phyloP scores from a whole-genome alignment of 2,329 filamentous ascomycete genomes.

The Aphanoascus verrucosus region DNA sequence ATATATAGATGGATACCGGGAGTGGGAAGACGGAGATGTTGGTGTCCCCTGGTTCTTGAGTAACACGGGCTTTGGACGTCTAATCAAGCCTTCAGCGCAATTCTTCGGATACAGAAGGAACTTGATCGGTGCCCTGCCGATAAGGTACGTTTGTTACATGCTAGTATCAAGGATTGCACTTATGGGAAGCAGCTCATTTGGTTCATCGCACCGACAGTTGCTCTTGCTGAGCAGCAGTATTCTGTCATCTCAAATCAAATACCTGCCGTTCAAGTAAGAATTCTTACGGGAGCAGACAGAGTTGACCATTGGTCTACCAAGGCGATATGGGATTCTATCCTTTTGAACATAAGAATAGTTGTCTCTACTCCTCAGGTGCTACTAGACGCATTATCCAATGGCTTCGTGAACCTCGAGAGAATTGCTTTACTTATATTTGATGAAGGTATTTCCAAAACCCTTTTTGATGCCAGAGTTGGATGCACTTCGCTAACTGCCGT shows the following conservation, averaged over 20 bases:
- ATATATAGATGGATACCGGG: conserved; percentile 62
- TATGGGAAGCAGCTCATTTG: conserved; percentile 43
- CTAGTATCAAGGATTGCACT: neutral
- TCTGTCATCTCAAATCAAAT: conserved; percentile 51
- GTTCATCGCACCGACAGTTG: conserved; percentile 62
- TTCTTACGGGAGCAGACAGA: conserved; percentile 58
- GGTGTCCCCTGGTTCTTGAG: neutral
- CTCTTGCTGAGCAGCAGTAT: conserved; percentile 57
- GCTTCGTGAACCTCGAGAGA: conserved; percentile 54
- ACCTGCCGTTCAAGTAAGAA: conserved; percentile 45
- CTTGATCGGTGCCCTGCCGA: conserved; percentile 44
- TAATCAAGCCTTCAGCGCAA: conserved; percentile 40
- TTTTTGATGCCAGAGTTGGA: neutral
- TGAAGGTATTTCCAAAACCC: conserved; percentile 49
- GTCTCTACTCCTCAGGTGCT: conserved; percentile 69
- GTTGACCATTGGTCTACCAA: conserved; percentile 63
- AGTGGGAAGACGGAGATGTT: conserved; percentile 71
- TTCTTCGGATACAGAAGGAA: conserved; percentile 56
- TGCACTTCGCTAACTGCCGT: neutral
- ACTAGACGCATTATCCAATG: conserved; percentile 61
- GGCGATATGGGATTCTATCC: conserved; percentile 54
- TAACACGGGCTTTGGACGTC: neutral
- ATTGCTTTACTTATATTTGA: conserved; percentile 69
- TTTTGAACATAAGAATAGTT: conserved; percentile 58
- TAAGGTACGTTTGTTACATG: conserved; percentile 41